Conservation (phyloP, 2,329 filamentous ascomycete genomes). For the Cercospora zeina region DNA sequence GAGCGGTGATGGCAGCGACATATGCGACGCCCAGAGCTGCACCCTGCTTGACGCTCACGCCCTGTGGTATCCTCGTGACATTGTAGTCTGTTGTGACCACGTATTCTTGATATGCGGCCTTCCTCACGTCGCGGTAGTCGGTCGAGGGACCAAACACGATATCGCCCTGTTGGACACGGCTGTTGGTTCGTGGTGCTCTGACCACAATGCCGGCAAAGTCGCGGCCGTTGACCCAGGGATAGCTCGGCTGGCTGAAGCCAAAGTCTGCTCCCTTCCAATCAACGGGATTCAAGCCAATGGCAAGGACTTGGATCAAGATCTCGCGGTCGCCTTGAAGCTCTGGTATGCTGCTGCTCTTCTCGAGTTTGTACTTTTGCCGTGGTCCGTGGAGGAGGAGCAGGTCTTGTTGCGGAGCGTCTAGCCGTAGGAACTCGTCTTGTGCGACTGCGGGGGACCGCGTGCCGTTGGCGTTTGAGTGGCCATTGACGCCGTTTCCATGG, state of each 20-base stretch:
- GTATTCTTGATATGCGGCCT: constrained; percentile 71
- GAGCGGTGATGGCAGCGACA: constrained; percentile 65
- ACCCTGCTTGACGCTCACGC: constrained; percentile 56
- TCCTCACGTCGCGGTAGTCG: constrained; percentile 70
- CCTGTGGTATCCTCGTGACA: constrained; percentile 60
- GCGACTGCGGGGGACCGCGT: constrained; percentile 2
- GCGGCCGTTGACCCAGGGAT: constrained; percentile 69
- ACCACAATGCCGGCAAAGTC: constrained; percentile 69
- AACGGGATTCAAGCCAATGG: constrained; percentile 73
- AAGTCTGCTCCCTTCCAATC: constrained; percentile 72
- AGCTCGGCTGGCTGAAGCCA: constrained; percentile 66
- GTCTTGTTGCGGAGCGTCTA: constrained; percentile 39
- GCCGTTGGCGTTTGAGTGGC: constrained; percentile 25
- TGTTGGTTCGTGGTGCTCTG: constrained; percentile 45
- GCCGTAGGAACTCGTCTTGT: constrained; percentile 38
- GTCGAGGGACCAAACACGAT: constrained; percentile 66
- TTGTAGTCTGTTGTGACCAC: constrained; percentile 66
- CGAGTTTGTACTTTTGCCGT: constrained; percentile 40
- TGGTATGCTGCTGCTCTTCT: constrained; percentile 36
- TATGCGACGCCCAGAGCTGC: constrained; percentile 70
- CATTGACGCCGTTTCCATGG: constrained; percentile 25
- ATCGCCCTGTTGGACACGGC: constrained; percentile 59
- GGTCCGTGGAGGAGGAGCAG: constrained; percentile 41
- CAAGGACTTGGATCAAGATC: constrained; percentile 62
- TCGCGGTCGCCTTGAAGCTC: constrained; percentile 49